These are phyloP conservation scores for Mrakia blollopis DNA, from an alignment of 768 basidiomycete species.

Conservation along the genomic window DNA sequence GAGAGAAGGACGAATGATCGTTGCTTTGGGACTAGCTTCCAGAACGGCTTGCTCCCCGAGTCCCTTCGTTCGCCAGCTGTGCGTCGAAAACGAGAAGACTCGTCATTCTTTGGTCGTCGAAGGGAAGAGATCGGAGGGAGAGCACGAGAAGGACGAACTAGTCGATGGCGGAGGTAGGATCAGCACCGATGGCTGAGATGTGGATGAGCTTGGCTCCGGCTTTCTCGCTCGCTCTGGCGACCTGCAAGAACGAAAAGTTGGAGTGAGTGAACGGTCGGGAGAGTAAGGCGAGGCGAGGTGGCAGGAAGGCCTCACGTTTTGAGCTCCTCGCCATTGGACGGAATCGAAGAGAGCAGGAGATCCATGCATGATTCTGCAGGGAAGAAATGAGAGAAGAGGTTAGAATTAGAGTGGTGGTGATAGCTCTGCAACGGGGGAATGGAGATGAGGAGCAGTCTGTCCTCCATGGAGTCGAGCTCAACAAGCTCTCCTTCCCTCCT, in stretches of 20 bases:
- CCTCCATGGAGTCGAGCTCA: neutral
- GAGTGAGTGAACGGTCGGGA: too few relatives aligned
- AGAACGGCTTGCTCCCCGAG: slow-evolving; percentile 58
- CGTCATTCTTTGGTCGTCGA: neutral
- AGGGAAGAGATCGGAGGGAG: neutral
- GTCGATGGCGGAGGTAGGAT: slow-evolving; percentile 54
- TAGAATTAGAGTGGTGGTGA: neutral
- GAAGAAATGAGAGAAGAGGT: neutral
- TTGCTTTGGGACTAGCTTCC: slow-evolving; percentile 51
- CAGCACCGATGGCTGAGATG: slow-evolving; percentile 71
- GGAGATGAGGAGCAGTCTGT: neutral
- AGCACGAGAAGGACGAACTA: slow-evolving; percentile 48
- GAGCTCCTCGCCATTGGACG: slow-evolving; percentile 62
- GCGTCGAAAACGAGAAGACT: neutral
- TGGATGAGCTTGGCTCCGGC: slow-evolving; percentile 55
- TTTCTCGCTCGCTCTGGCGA: slow-evolving; percentile 30
- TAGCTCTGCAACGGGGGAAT: too few relatives aligned
- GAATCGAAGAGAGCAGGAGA: slow-evolving; percentile 55
- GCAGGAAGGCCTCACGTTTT: slow-evolving; percentile 51
- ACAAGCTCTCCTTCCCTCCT: neutral
- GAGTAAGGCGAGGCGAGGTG: slow-evolving; percentile 40
- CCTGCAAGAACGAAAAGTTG: neutral
- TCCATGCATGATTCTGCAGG: slow-evolving; percentile 55
- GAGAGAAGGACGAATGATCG: slow-evolving; percentile 65
- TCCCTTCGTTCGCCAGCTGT: slow-evolving; percentile 44